phyloP scores from a whole-genome alignment of 163 green algal genomes.

The Chloromonas sp. region DNA sequence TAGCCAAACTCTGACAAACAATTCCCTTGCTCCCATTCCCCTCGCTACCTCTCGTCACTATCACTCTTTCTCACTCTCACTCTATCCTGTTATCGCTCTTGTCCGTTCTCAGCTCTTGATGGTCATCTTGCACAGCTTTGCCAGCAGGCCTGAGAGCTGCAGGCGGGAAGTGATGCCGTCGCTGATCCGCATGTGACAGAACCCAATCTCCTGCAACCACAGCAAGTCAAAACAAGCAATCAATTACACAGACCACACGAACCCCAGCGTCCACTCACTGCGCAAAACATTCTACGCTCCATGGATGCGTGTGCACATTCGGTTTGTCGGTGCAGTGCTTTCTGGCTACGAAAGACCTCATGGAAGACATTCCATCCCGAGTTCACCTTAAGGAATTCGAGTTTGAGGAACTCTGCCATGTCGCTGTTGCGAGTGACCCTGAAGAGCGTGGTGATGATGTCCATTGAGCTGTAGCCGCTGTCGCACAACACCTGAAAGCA shows the following conservation, averaged over 20 bases:
- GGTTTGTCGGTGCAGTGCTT: too few relatives aligned
- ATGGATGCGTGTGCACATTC: too few relatives aligned
- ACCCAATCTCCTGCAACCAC: conserved; percentile 77
- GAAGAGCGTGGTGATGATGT: conserved; percentile 98
- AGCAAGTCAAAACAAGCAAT: too few relatives aligned
- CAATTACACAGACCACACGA: too few relatives aligned
- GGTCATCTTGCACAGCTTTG: conserved; percentile 72
- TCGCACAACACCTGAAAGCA: conserved; percentile 64
- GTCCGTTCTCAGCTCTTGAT: neutral
- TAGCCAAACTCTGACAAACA: too few relatives aligned
- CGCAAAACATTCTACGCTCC: too few relatives aligned
- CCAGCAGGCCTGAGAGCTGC: conserved; percentile 82
- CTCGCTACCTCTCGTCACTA: too few relatives aligned
- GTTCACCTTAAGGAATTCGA: conserved; percentile 89
- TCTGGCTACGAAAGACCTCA: too few relatives aligned
- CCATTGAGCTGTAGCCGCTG: conserved; percentile 79
- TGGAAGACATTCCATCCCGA: too few relatives aligned
- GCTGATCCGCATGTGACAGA: conserved; percentile 87
- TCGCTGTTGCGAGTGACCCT: conserved; percentile 81
- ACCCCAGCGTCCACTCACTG: too few relatives aligned
- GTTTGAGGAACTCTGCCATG: conserved; percentile 92
- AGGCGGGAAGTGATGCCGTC: conserved; percentile 84
- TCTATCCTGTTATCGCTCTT: neutral
- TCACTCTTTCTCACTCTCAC: too few relatives aligned
- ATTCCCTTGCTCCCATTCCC: too few relatives aligned